phyloP scores from a whole-genome alignment of 2,329 filamentous ascomycete species.

The Elsinoe fawcettii region DNA sequence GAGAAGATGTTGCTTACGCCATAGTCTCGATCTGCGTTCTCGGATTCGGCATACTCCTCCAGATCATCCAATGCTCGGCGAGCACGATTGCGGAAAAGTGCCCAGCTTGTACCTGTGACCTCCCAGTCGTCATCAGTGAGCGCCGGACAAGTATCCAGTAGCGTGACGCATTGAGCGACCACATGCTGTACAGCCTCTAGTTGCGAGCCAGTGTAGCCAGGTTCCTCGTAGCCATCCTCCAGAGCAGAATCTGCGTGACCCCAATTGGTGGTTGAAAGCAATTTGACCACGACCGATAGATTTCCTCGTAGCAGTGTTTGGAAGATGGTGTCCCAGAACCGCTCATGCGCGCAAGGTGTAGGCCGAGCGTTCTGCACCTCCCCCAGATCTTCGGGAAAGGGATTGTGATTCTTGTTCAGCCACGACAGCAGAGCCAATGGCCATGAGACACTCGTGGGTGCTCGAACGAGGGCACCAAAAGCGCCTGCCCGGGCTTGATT shows the following conservation, averaged over 20 bases:
- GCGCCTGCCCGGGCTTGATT: conserved; percentile 18
- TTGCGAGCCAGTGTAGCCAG: conserved; percentile 65
- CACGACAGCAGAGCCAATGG: conserved; percentile 77
- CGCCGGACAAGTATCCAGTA: conserved; percentile 68
- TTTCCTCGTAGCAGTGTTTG: conserved; percentile 67
- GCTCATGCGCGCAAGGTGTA: conserved; percentile 64
- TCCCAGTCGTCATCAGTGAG: conserved; percentile 66
- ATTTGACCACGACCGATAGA: conserved; percentile 55
- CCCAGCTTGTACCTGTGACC: conserved; percentile 73
- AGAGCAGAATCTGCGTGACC: conserved; percentile 59
- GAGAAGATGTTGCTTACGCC: conserved; percentile 25
- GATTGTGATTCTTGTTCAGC: conserved; percentile 68
- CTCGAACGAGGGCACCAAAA: conserved; percentile 14
- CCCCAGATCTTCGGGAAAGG: conserved; percentile 59
- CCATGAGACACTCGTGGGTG: conserved; percentile 41
- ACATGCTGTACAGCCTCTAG: conserved; percentile 72
- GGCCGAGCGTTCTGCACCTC: conserved; percentile 57
- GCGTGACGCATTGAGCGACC: conserved; percentile 57
- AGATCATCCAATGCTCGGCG: conserved; percentile 62
- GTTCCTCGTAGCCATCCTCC: conserved; percentile 50
- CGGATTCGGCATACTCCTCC: conserved; percentile 70
- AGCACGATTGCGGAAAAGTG: conserved; percentile 69
- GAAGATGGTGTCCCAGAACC: conserved; percentile 83
- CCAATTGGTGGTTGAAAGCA: conserved; percentile 72
- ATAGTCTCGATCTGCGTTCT: conserved; percentile 43